These are phyloP conservation scores for Blastomyces silverae DNA, from an alignment of 2,329 filamentous ascomycete species.

Conservation along the genomic window DNA sequence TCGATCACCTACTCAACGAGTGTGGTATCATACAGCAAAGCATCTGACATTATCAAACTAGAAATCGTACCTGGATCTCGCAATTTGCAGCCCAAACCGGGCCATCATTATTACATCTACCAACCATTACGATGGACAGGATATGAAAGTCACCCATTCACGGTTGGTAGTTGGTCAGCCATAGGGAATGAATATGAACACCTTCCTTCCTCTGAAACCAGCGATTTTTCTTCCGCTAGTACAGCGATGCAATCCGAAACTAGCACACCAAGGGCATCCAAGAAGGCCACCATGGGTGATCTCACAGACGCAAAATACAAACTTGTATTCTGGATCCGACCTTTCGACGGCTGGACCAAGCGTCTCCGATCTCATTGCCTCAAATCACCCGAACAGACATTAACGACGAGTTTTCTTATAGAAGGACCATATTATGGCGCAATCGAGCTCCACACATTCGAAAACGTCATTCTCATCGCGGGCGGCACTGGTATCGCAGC, in stretches of 20 bases:
- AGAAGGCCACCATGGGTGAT: not conserved
- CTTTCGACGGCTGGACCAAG: constrained; percentile 43
- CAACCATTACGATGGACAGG: constrained; percentile 34
- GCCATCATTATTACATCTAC: constrained; percentile 47
- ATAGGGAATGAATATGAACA: not conserved
- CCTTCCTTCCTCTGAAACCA: not conserved
- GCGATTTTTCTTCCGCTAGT: not conserved
- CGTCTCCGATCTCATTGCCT: constrained; percentile 32
- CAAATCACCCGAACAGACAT: constrained; percentile 21
- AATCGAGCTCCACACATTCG: constrained; percentile 35
- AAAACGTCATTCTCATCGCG: constrained; percentile 47
- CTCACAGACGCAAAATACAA: constrained; percentile 24
- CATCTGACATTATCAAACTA: constrained; percentile 39
- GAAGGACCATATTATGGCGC: constrained; percentile 46
- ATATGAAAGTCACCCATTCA: constrained; percentile 48
- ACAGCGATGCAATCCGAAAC: not conserved
- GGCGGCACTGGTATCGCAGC: constrained; percentile 28
- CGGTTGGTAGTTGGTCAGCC: constrained; percentile 26
- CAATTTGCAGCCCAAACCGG: constrained; percentile 33
- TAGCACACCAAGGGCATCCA: not conserved
- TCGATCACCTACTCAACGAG: constrained; percentile 29
- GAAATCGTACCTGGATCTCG: constrained; percentile 34
- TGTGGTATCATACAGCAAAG: constrained; percentile 34
- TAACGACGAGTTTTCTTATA: constrained; percentile 34
- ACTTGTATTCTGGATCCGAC: constrained; percentile 42